These are phyloP conservation scores for Septoria linicola DNA, from an alignment of 2,329 filamentous ascomycete species.

Conservation along the genomic window DNA sequence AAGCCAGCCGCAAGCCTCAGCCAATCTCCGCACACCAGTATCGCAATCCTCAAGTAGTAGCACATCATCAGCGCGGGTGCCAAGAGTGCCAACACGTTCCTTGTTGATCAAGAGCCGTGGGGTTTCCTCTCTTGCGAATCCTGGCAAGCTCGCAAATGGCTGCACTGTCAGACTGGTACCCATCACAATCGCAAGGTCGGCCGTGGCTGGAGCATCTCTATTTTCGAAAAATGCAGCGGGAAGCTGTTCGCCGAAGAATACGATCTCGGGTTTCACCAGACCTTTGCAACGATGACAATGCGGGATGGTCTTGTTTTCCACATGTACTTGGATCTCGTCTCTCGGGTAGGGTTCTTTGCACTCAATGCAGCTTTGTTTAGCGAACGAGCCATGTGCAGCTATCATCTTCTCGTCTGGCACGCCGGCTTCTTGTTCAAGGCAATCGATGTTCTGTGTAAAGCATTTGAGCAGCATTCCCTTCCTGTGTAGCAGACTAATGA, in stretches of 20 bases:
- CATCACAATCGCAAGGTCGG: constrained; percentile 80
- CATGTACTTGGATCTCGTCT: constrained; percentile 68
- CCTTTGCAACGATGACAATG: constrained; percentile 70
- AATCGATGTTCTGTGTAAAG: constrained; percentile 98
- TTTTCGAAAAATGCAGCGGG: constrained; percentile 65
- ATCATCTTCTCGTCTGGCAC: constrained; percentile 78
- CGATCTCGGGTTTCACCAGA: constrained; percentile 88
- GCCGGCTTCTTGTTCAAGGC: constrained; percentile 82
- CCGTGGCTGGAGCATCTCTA: constrained; percentile 55
- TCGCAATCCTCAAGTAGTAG: constrained; percentile 81
- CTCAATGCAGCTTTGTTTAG: constrained; percentile 85
- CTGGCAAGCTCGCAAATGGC: constrained; percentile 81
- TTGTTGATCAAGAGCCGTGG: constrained; percentile 86
- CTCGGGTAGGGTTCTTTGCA: constrained; percentile 73
- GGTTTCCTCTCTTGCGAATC: constrained; percentile 58
- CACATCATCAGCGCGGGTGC: constrained; percentile 78
- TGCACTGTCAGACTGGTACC: constrained; percentile 86
- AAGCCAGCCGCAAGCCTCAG: constrained; percentile 77
- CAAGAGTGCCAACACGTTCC: constrained; percentile 77
- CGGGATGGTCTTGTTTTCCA: constrained; percentile 68
- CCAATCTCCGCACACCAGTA: constrained; percentile 72
- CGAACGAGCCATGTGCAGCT: constrained; percentile 95
- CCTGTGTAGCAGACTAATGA: constrained; percentile 76
- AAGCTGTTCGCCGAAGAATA: constrained; percentile 82
- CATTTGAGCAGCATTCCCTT: constrained; percentile 79